Percentiles rank a stretch among this genome's conserved stretches.
Conservation (phyloP, 352 stramenopile species). For the Globisporangium mamillatum region DNA sequence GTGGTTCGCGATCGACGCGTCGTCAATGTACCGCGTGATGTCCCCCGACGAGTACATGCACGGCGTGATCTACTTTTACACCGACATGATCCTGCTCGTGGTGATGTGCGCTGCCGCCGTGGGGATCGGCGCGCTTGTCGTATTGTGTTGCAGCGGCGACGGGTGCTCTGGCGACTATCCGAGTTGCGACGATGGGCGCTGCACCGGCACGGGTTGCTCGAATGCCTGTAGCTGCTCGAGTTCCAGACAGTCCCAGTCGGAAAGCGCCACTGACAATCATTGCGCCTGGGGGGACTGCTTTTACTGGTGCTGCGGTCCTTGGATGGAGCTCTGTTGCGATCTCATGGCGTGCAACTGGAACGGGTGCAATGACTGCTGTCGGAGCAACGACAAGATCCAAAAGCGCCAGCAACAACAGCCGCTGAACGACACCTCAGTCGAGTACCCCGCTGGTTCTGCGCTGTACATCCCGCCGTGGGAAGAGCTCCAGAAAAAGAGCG, state of each 20-base stretch:
- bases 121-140: conserved; percentile 16
- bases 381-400: too few species aligned
- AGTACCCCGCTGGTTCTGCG: neutral
- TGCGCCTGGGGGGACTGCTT: too few species aligned
- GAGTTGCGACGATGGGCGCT: neutral
- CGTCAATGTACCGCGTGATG: conserved; percentile 55
- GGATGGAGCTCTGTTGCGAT: too few species aligned
- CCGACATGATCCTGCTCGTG: conserved; percentile 51
- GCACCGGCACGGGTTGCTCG: neutral
- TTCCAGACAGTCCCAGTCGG: too few species aligned
- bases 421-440: neutral
- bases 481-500: neutral
- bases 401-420: neutral
- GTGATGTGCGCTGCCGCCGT: conserved; percentile 37
- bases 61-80: conserved; percentile 67
- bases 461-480: neutral
- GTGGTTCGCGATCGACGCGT: conserved; percentile 55
- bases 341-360: neutral
- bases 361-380: neutral
- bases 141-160: neutral
- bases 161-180: neutral
- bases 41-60: conserved; percentile 68
- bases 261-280: too few species aligned
- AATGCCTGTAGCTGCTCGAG: neutral
- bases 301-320: too few species aligned